These are phyloP conservation scores for Lecanosticta acicola DNA, from an alignment of 2,329 filamentous ascomycete species.

Conservation along the genomic window DNA sequence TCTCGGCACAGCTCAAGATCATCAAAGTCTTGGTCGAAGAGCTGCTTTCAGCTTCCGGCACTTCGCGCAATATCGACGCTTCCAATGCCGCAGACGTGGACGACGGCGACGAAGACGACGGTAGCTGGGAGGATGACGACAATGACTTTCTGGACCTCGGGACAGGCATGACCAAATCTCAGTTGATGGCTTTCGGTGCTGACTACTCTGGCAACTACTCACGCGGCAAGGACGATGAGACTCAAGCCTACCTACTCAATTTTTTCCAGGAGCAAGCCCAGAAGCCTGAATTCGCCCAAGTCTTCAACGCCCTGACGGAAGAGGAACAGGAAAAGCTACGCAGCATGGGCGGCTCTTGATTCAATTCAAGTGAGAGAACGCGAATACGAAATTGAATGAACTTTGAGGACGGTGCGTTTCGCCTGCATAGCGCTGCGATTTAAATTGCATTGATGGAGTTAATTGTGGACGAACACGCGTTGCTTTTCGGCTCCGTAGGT, in stretches of 20 bases:
- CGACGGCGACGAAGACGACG: constrained; percentile 67
- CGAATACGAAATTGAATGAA: background rate
- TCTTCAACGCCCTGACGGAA: constrained; percentile 50
- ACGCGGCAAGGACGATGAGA: constrained; percentile 81
- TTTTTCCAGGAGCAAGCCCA: constrained; percentile 63
- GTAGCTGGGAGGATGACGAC: constrained; percentile 76
- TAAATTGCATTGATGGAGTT: background rate
- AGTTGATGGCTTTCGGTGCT: constrained; percentile 72
- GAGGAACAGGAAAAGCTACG: constrained; percentile 52
- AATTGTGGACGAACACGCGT: background rate
- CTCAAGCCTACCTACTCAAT: constrained; percentile 72
- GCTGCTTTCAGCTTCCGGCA: constrained; percentile 71
- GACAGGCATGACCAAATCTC: constrained; percentile 49
- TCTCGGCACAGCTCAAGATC: constrained; percentile 88
- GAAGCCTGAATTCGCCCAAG: constrained; percentile 51
- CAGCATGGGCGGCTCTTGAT: constrained; percentile 19
- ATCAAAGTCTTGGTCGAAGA: constrained; percentile 94
- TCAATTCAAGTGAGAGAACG: too few species aligned
- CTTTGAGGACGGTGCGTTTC: constrained; percentile 1
- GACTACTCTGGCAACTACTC: constrained; percentile 43
- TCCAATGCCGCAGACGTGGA: constrained; percentile 57
- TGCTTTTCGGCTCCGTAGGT: too few species aligned
- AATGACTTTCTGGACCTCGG: constrained; percentile 69
- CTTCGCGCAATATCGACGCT: constrained; percentile 40
- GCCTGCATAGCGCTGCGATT: background rate